These are phyloP conservation scores for Thuidium tamariscinum DNA, from an alignment of 225 moss, liverwort and hornwort species.

Conservation along the genomic window DNA sequence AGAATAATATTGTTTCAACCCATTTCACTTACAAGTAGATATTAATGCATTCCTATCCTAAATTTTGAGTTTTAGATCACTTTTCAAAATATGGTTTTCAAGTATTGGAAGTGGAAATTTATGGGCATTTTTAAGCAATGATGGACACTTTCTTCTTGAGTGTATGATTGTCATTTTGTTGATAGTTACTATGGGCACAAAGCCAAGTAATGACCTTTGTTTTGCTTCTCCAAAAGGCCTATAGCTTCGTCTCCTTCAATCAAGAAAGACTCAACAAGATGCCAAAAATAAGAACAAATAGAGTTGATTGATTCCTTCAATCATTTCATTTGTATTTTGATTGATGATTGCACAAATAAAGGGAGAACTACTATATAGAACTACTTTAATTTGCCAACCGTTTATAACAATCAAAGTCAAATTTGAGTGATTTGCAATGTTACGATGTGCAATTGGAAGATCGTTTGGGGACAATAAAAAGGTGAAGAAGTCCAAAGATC, in stretches of 20 bases:
- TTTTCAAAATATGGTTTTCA: too few species aligned
- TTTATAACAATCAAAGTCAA: fast-evolving
- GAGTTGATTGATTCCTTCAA: fast-evolving
- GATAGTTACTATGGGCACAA: not conserved
- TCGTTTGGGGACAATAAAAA: not conserved
- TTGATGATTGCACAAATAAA: not conserved
- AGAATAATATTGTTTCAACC: not conserved
- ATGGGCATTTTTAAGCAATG: too few species aligned
- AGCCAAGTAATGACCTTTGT: not conserved
- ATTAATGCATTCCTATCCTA: not conserved
- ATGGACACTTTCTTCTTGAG: too few species aligned
- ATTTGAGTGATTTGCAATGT: fast-evolving
- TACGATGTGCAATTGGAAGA: fast-evolving
- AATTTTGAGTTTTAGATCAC: not conserved
- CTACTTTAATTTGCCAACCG: too few species aligned
- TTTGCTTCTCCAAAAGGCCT: fast-evolving
- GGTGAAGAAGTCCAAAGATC: not conserved
- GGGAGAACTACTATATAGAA: too few species aligned
- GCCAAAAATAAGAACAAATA: fast-evolving
- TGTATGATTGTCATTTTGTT: too few species aligned
- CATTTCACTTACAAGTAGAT: fast-evolving
- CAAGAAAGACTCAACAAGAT: fast-evolving
- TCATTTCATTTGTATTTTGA: not conserved
- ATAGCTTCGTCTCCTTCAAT: not conserved
- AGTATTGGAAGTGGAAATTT: too few species aligned